Base-by-base conservation (phyloP, 495 filamentous ascomycete species). In the Amniculicola lignicola region DNA sequence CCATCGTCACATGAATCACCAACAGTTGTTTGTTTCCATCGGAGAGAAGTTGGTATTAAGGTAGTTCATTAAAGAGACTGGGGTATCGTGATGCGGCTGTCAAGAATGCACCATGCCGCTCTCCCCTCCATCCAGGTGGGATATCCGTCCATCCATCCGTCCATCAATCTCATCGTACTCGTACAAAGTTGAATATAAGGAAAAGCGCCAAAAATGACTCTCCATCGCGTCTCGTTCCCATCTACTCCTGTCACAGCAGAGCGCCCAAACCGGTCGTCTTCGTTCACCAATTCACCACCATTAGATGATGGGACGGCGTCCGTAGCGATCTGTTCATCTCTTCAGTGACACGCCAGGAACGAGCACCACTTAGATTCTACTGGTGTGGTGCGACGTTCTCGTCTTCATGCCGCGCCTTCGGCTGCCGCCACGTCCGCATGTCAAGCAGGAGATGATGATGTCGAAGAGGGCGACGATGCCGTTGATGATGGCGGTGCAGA, bases 361-460 rank as follows among this genome's bases (percentile, higher is more conserved):
- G 50, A 25, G 39, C 50, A 2, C n/a, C 21, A 18, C 54, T 42
- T 64, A 63, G 59, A 63, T 48, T 49, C 61, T 59, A 60, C 61
- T 64, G 6, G 61, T 63, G 37, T 57, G 54, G 37, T 59, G 59
- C 5, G 3, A 4, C 6, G 56, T 49, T 10, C 51, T 27, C 35
- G 58, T 59, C 35, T 35, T 51, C 28, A 51, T 31, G 25, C 62
- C 49, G 18, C 71, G 67, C 27, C 73, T 63, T 29, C 78, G 59
- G 22, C 72, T 52, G 15, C 80, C 82, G 27, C 71, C 73, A 24
- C 74, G 75, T 14, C 88, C 82, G 76, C 90, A 96, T 37, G 90
- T 95, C 49, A 96, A 72, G 77, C 84, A 95, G 54, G 79, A 81
- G 75, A 96, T 85, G 72, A 95, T 78, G 73, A 88, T 87, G 72